Evolutionary conservation across 2,329 filamentous ascomycete species (phyloP).

Genomic region (Phoma sp.): DNA sequence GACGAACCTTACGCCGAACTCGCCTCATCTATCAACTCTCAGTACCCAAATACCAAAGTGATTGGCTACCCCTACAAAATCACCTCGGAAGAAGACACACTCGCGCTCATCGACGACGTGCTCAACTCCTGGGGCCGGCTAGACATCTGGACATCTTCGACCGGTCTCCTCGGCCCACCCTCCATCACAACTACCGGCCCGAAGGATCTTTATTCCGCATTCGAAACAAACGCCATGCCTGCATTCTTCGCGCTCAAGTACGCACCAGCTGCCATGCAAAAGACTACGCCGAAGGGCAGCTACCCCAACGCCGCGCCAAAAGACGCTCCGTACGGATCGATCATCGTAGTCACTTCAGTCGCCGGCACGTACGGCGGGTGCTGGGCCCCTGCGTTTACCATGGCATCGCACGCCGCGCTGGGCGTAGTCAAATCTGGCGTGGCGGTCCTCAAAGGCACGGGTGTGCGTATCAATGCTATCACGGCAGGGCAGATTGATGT

Average conservation of each 20-base stretch:
- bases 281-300: slow-evolving; percentile 60
- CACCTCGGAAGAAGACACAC: slow-evolving; percentile 65
- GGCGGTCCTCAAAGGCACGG: slow-evolving; percentile 62
- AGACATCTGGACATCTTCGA: slow-evolving; percentile 67
- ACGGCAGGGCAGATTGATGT: slow-evolving; percentile 56
- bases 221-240: slow-evolving; percentile 66
- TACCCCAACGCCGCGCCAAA: slow-evolving; percentile 69
- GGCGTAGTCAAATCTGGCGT: slow-evolving; percentile 67
- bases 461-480: slow-evolving; percentile 65
- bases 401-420: slow-evolving; percentile 65
- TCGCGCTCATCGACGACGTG: slow-evolving; percentile 67
- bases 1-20: slow-evolving; percentile 52
- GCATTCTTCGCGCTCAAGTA: slow-evolving; percentile 72
- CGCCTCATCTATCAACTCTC: slow-evolving; percentile 51
- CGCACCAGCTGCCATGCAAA: slow-evolving; percentile 68
- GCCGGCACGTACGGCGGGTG: slow-evolving; percentile 64
- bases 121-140: slow-evolving; percentile 63
- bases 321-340: slow-evolving; percentile 65
- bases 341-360: slow-evolving; percentile 66
- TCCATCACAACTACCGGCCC: slow-evolving; percentile 62
- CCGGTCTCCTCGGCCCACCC: slow-evolving; percentile 63
- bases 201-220: slow-evolving; percentile 62
- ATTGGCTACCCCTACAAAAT: slow-evolving; percentile 67
- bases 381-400: slow-evolving; percentile 67
- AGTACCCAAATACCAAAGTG: slow-evolving; percentile 62